A percentile compares a stretch with the other conserved stretches of the same genome.
Evolutionary conservation across 2,329 filamentous ascomycete genomes (phyloP).

Genomic region (Dryadomyces sulphureus): DNA sequence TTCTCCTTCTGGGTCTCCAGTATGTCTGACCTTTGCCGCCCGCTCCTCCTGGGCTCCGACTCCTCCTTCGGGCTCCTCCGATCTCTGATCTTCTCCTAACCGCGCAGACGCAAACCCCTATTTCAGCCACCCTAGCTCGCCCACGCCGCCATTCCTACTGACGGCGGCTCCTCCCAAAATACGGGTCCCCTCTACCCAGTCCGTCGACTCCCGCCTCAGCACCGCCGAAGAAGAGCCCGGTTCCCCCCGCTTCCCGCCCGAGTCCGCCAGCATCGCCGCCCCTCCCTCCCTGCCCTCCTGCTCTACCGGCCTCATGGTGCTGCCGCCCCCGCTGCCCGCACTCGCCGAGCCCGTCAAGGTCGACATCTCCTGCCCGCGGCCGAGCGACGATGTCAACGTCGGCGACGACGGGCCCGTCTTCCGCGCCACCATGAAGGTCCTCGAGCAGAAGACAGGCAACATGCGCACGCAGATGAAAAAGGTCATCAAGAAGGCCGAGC

Average conservation of each 20-base stretch:
- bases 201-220: conserved; percentile 69
- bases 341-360: conserved; percentile 53
- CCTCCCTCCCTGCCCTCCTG: not conserved
- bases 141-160: conserved; percentile 59
- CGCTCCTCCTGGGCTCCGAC: not conserved
- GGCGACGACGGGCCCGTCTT: conserved; percentile 92
- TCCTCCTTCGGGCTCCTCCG: not conserved
- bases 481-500: conserved; percentile 85
- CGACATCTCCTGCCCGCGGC: conserved; percentile 74
- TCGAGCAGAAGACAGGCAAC: conserved; percentile 92
- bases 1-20: conserved; percentile 95
- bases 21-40: conserved; percentile 19
- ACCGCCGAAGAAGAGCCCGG: conserved; percentile 44
- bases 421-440: conserved; percentile 85
- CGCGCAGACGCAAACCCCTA: conserved; percentile 25
- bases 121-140: conserved; percentile 46
- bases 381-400: conserved; percentile 69
- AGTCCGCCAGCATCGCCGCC: conserved; percentile 9
- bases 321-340: conserved; percentile 10
- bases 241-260: conserved; percentile 27
- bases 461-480: conserved; percentile 95
- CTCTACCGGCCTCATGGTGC: no score
- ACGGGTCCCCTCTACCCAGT: conserved; percentile 74
- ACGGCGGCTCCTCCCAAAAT: conserved; percentile 54
- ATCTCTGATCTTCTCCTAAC: not conserved